phyloP scores from a whole-genome alignment of 192 early-diverging fungal species.

The Paraglomus brasilianum region DNA sequence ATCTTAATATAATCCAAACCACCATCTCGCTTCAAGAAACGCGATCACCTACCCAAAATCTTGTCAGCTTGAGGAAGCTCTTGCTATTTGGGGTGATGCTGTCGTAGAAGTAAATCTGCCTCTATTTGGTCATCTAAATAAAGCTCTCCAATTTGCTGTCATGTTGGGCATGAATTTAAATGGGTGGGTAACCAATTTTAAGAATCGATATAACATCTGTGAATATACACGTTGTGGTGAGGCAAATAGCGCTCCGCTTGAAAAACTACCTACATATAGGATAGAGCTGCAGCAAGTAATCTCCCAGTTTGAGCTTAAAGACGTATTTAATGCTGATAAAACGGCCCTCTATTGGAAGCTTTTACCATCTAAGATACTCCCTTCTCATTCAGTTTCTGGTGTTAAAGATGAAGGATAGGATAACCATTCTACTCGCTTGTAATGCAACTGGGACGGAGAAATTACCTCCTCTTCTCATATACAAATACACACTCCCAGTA shows the following conservation, averaged over 20 bases:
- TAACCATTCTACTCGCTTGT: background rate
- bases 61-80: too few species aligned
- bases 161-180: too few species aligned
- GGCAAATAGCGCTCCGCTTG: constrained; percentile 24
- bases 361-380: background rate
- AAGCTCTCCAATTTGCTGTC: too few species aligned
- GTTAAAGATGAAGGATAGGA: background rate
- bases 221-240: constrained; percentile 10
- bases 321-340: constrained; percentile 27
- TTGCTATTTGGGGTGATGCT: too few species aligned
- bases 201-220: constrained; percentile 3
- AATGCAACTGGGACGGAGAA: constrained; percentile 14
- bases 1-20: too few species aligned
- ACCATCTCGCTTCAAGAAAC: too few species aligned
- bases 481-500: background rate
- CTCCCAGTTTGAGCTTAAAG: background rate
- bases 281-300: background rate
- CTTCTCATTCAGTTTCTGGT: background rate
- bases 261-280: background rate
- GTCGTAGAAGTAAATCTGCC: too few species aligned
- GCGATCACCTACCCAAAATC: too few species aligned
- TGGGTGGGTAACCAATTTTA: constrained; percentile 26
- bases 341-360: constrained; percentile 21
- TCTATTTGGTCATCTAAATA: too few species aligned
- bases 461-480: background rate